Evolutionary conservation across 2,329 filamentous ascomycete genomes (phyloP), one percentile per base, ranked within the genome.

Genomic region (Madurella mycetomatis): DNA sequence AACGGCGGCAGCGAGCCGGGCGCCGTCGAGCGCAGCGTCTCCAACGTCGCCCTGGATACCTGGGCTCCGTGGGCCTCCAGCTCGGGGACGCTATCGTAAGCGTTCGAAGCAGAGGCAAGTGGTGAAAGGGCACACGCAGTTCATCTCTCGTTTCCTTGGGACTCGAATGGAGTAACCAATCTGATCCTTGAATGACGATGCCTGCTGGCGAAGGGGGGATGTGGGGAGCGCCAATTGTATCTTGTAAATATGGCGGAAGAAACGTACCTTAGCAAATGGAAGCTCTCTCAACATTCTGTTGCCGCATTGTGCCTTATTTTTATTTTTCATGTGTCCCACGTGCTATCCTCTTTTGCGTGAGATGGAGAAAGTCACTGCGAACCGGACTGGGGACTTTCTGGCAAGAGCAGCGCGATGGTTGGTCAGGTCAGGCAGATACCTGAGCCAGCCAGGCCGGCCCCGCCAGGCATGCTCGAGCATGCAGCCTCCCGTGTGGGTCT

Each of bases 61-160:
- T 77, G 73, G 73, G 70, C 72, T 46, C 66, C 71, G 16, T 77
- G 74, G 75, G 64, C 55, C 31, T 50, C 55, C 30, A 62, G 41
- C 57, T 59, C 72, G 13, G 73, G 74, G 11, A 65, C 64, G 16
- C 62, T 75, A 18, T 57, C 65, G 40, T 73, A 66, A 60, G 44
- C 4, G 37, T 5, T 47, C 15, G 17, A 15, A 30, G 17, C 39
- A 2, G 48, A 18, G 13, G 25, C 25, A 7, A 7, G 25, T 25
- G 25, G 25, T 7, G 25, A 7, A 25, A 40, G 31, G 41, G 19
- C n/a, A 30, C 25, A 7, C 25, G 44, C 11, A 15, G 9, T 15
- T 15, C 34, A 37, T 12, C 9, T 11, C 13, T 37, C 13, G 34
- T 37, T 11, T 37, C 13, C 34, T 37, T 37, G 2, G 4, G 34